Base-by-base conservation (phyloP, 2,329 filamentous ascomycete species). In the Aspergillus hiratsukae region DNA sequence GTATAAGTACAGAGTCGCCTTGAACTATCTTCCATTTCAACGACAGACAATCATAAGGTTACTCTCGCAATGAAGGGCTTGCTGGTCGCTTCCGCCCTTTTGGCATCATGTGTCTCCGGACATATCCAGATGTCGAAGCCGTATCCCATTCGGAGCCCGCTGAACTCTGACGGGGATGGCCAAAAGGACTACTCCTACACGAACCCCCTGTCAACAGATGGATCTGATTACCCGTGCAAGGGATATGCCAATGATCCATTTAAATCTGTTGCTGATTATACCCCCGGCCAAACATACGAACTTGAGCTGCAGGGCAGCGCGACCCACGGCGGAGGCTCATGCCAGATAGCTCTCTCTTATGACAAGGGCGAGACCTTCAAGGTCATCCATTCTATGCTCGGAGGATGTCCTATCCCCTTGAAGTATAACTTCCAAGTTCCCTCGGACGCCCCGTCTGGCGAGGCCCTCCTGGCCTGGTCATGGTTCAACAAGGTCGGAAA, bases 401-500 rank as follows among this genome's bases (percentile, higher is more conserved):
- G 83, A n/a, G 80, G 78, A 11, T 86, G 82, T 62, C 77, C 81
- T 1, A 61, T 80, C 9, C 61, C 75, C 11, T 76, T 78, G 46
- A 80, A 74, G 55, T 89, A 87, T 72, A 74, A 81, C 63, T 92
- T 92, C 72, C 83, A 78, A 31, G 75, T 92, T 31, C 89, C 89
- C 8, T 72, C 75, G 2, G 84, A 87, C 61, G 83, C 84, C 1
- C 83, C 84, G n/a, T 58, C 78, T 73, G 73, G 82, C 3, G 66
- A 86, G 35, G 87, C 84, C 56, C 71, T 92, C 48, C 82, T 92
- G 51, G 84, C 85, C 40, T 93, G 90, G 90, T 85, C 84, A 27
- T 90, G 87, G 87, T 87, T 89, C 76, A 91, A 91, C 78, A 78
- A 85, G 61, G 74, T 88, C 43, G 89, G 89, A 27, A 91, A 91